Evolutionary conservation across 2,329 filamentous ascomycete species (phyloP), one percentile per base, ranked within the genome.

Genomic region (Penicillium thymicola): DNA sequence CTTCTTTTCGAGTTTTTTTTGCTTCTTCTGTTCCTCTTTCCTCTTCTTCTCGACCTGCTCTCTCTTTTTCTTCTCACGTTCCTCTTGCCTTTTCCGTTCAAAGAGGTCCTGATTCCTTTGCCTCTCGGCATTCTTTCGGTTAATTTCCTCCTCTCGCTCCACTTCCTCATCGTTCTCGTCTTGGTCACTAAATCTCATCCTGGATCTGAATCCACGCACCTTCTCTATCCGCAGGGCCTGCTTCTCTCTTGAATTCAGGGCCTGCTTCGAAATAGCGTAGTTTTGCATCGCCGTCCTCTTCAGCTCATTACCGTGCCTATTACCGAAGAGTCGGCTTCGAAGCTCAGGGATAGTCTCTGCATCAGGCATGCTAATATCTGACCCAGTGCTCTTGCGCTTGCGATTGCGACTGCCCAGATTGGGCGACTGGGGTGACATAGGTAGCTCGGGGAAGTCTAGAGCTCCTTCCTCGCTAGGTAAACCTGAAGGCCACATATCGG

Each of bases 391-490:
- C 2, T 18, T 50, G 23, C 38, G 7, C 2, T 16, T 43, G 30
- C 38, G 30, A 36, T 36, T 43, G 30, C 38, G 30, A 36, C 25
- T 46, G 5, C 44, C 44, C 2, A 46, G 44, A 5, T 25, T 2
- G 14, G 44, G 44, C 14, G 41, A 42, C 8, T 16, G 13, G 3
- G 32, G 42, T 36, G n/a, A 37, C 23, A 27, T 37, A n/a, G 38
- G 45, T 4, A 56, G 34, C 18, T 45, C 34, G 9, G 58, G 58
- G 51, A 60, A 60, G 6, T 55, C 52, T 37, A 60, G 43, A 44
- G 47, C 55, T 13, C 55, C 58, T 25, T 55, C 51, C 3, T 45
- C 27, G 7, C n/a, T 13, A n/a, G 58, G 58, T 11, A 28, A 14
- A 27, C 55, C 58, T 2, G 52, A 37, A 4, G 51, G 55, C 58